phyloP scores from a whole-genome alignment of 345 rosid species.

The Arabidopsis arenosa region DNA sequence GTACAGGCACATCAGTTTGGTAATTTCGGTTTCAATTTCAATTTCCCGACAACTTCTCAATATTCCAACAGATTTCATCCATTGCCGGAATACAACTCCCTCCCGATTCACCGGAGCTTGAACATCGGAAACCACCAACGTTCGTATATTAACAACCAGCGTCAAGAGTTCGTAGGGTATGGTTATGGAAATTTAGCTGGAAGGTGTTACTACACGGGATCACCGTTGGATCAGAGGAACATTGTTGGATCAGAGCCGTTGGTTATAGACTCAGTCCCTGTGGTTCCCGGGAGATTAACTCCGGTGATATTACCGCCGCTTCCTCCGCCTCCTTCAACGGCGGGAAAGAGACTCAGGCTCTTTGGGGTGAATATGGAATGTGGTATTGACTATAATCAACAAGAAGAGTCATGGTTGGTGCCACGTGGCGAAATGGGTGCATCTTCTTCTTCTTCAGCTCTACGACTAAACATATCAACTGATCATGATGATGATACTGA shows the following conservation, averaged over 20 bases:
- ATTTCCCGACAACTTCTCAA: constrained; percentile 50
- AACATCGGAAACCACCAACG: constrained; percentile 44
- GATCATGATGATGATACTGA: constrained; percentile 25
- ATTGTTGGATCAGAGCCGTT: constrained; percentile 44
- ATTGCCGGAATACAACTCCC: constrained; percentile 33
- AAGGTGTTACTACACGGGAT: constrained; percentile 52
- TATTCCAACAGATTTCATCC: constrained; percentile 60
- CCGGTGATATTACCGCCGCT: constrained; percentile 36
- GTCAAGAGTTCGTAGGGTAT: constrained; percentile 47
- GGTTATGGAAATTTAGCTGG: constrained; percentile 49
- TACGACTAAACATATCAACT: constrained; percentile 24
- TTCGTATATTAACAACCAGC: constrained; percentile 41
- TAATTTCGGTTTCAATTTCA: constrained; percentile 43
- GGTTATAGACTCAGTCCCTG: constrained; percentile 73
- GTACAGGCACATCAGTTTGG: constrained; percentile 40
- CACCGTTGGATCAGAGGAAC: constrained; percentile 51
- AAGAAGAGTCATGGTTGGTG: constrained; percentile 33
- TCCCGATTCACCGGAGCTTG: constrained; percentile 40
- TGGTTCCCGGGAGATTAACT: constrained; percentile 43
- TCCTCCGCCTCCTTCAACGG: constrained; percentile 48
- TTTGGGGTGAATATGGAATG: constrained; percentile 98
- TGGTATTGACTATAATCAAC: constrained; percentile 39
- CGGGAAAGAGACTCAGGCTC: constrained; percentile 78
- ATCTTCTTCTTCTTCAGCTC: constrained; percentile 44
- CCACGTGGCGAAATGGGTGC: constrained; percentile 44